Base-by-base conservation (phyloP, 495 filamentous ascomycete species). In the Copromyces sp. region DNA sequence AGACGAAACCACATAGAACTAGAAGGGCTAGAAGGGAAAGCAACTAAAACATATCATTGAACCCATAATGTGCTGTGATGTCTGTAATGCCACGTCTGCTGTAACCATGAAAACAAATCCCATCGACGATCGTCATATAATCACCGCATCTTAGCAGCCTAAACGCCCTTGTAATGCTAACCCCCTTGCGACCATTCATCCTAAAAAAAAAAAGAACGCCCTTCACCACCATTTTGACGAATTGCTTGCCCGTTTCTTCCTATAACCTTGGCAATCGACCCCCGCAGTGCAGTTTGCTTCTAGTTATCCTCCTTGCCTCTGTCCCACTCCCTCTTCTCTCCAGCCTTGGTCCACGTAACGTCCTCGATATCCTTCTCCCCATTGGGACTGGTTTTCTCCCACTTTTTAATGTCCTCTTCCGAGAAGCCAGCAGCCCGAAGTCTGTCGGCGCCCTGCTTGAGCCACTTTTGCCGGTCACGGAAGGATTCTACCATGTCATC, bases 241-340 rank as follows among this genome's bases (percentile, higher is more conserved):
- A 1, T 59, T 61, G 53, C 53, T 14, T 61, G 12, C 53, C 53
- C 7, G 29, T 32, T 32, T 12, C 5, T 3, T 61, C 53, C 6
- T 16, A 17, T 35, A 61, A 2, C 14, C 53, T 53, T 61, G 29
- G 24, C 1, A 35, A 3, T 37, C 7, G 29, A 65, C 14, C 29
- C 6, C 8, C 0, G 32, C 9, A 65, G 24, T 35, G 29, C 8
- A 37, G 35, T 37, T 32, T 65, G 32, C 29, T 12, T 29, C 24
- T 65, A 65, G 24, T 32, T 65, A 8, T 16, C 65, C 1, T 74
- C 72, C 71, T 79, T 79, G 32, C 78, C 78, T 24, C 71, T 39
- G 70, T 98, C 94, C 94, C 94, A 98, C 78, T 97, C 95, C 42
- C 93, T 87, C n/a, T 88, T 85, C 73, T 93, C 91, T 0, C 93